Percentiles rank a stretch among this genome's conserved stretches.
Conservation (phyloP, 2,329 filamentous ascomycete species). For the Sporothrix globosa region DNA sequence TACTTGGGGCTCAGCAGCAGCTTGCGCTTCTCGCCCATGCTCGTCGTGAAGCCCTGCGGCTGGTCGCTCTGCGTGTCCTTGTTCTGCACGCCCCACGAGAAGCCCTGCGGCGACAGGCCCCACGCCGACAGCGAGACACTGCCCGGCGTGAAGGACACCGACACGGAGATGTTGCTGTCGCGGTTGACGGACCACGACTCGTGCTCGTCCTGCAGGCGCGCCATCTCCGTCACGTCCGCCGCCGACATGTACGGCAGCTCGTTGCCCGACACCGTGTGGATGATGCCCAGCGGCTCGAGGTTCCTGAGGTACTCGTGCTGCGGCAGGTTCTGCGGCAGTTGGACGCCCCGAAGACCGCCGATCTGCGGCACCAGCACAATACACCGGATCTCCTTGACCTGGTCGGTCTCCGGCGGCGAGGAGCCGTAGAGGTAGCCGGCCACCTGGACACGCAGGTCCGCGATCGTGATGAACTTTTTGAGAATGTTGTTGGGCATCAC, state of each 20-base stretch:
- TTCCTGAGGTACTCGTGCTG: conserved; percentile 86
- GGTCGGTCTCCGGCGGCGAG: conserved; percentile 90
- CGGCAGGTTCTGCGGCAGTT: conserved; percentile 85
- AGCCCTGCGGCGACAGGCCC: conserved; percentile 87
- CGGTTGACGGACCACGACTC: conserved; percentile 67
- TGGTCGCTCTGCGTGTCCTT: conserved; percentile 90
- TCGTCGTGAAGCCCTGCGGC: conserved; percentile 88
- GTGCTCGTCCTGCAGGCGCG: conserved; percentile 84
- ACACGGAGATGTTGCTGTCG: conserved; percentile 90
- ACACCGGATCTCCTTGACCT: conserved; percentile 94
- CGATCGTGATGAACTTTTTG: conserved; percentile 97
- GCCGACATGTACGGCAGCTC: conserved; percentile 97
- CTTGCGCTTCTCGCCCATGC: conserved; percentile 94
- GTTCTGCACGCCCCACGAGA: conserved; percentile 97
- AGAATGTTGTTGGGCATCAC: conserved; percentile 99
- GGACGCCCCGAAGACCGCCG: conserved; percentile 87
- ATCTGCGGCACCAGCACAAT: conserved; percentile 99
- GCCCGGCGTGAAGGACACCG: conserved; percentile 93
- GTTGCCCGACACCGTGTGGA: conserved; percentile 93
- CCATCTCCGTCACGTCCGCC: conserved; percentile 90
- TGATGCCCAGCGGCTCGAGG: conserved; percentile 89
- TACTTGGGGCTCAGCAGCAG: conserved; percentile 91
- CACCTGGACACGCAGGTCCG: conserved; percentile 93
- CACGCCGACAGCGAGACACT: conserved; percentile 94
- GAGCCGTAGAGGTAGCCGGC: conserved; percentile 93